A percentile compares a stretch with the other conserved stretches of the same genome.
Conservation (phyloP, 805 yeast genomes). For the Yarrowia bubula region DNA sequence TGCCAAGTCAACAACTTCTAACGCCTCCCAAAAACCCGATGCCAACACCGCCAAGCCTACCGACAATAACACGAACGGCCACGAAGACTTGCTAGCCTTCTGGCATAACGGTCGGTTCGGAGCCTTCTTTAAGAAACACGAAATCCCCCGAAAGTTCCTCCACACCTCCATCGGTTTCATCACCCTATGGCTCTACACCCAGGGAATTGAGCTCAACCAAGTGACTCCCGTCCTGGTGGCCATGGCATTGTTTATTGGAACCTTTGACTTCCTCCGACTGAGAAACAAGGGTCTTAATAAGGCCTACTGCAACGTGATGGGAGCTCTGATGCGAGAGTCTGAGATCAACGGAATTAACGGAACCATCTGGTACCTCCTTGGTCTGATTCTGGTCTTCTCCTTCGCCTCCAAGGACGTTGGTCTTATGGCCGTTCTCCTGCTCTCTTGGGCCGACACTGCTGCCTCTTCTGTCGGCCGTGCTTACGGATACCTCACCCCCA, state of each 20-base stretch:
- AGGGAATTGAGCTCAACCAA: slow-evolving; percentile 53
- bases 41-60: not conserved
- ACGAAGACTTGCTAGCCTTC: slow-evolving; percentile 4
- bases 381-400: slow-evolving; percentile 67
- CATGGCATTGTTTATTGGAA: slow-evolving; percentile 55
- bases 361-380: slow-evolving; percentile 80
- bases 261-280: slow-evolving; percentile 69
- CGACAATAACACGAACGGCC: not conserved
- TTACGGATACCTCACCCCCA: slow-evolving; percentile 81
- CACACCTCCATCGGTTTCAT: slow-evolving; percentile 88
- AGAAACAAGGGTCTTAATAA: slow-evolving; percentile 59
- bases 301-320: slow-evolving; percentile 63
- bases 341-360: slow-evolving; percentile 76
- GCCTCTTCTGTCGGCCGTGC: slow-evolving; percentile 91
- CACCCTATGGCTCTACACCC: slow-evolving; percentile 68
- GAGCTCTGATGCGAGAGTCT: slow-evolving; percentile 79
- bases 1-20: not conserved
- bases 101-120: slow-evolving; percentile 40
- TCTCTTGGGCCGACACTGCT: slow-evolving; percentile 97
- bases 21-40: not conserved
- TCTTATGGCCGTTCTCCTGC: slow-evolving; percentile 68
- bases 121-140: slow-evolving; percentile 69
- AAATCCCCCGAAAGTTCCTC: slow-evolving; percentile 80
- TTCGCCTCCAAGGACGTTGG: slow-evolving; percentile 78
- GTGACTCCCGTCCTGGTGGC: slow-evolving; percentile 60